Percentiles rank a stretch among this genome's conserved stretches.
Evolutionary conservation across 2,329 filamentous ascomycete species (phyloP).

Genomic region (Xylaria sp.): DNA sequence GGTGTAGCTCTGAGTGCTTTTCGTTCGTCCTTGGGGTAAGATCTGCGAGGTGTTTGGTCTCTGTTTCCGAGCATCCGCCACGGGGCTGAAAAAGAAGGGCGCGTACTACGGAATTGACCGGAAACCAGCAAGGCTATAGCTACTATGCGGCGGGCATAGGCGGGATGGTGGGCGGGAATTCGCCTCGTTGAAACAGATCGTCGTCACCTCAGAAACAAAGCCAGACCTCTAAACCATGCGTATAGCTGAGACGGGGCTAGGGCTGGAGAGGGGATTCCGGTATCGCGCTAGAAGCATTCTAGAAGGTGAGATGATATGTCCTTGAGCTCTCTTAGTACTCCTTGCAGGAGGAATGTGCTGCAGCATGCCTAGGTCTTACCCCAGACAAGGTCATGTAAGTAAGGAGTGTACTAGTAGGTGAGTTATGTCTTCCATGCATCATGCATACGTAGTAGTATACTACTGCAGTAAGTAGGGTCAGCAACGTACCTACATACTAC

Average conservation of each 20-base stretch:
- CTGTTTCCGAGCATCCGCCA: slow-evolving; percentile 4
- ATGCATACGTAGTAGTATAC: slow-evolving; percentile 3
- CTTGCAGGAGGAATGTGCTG: neutral
- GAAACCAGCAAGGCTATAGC: slow-evolving; percentile 10
- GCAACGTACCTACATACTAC: neutral
- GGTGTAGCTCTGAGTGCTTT: neutral
- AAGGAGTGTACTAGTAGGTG: neutral
- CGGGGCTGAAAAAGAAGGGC: slow-evolving; percentile 11
- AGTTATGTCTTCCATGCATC: slow-evolving; percentile 14
- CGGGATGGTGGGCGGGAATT: neutral
- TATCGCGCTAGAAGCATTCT: slow-evolving; percentile 34
- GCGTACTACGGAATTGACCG: neutral
- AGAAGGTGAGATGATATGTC: slow-evolving; percentile 27
- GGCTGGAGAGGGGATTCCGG: slow-evolving; percentile 9
- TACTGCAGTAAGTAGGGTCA: neutral
- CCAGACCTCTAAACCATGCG: neutral
- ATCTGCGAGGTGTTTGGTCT: neutral
- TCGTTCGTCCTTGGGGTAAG: neutral
- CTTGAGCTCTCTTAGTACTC: neutral
- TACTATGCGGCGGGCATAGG: neutral
- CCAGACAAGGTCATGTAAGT: slow-evolving; percentile 14
- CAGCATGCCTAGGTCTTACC: slow-evolving; percentile 16
- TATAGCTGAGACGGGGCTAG: slow-evolving; percentile 24
- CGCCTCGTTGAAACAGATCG: neutral
- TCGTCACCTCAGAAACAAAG: neutral